These are phyloP conservation scores for Plectranthus barbatus DNA, from an alignment of 257 asterid genomes.

Conservation along the genomic window DNA sequence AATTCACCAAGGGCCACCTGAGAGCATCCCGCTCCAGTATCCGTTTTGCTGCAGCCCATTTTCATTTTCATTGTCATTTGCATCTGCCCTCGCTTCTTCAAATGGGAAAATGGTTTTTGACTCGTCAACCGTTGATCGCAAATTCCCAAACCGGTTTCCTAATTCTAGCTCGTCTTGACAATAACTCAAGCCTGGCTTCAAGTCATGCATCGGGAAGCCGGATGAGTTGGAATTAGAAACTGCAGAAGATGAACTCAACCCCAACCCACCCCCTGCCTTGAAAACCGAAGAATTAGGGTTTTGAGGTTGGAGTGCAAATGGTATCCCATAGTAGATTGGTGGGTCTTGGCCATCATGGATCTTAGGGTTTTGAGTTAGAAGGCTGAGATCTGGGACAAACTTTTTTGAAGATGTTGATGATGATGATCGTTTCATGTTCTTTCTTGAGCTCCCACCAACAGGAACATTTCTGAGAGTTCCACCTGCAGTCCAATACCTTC, in stretches of 20 bases:
- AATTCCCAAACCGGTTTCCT: no score
- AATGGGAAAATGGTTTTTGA: constrained; percentile 25
- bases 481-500: constrained; percentile 87
- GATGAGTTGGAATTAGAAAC: no score
- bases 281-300: constrained; percentile 17
- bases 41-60: constrained; percentile 37
- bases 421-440: constrained; percentile 39
- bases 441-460: constrained; percentile 81
- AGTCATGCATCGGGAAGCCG: no score
- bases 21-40: constrained; percentile 57
- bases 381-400: constrained; percentile 25
- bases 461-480: constrained; percentile 78
- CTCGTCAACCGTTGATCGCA: constrained; percentile 2
- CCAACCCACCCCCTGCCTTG: no score
- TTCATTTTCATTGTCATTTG: neutral
- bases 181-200: constrained; percentile 33
- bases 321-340: no score
- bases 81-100: constrained; percentile 37
- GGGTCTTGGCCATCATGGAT: constrained; percentile 34
- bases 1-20: constrained; percentile 31
- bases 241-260: no score
- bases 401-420: constrained; percentile 11
- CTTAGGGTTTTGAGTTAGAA: constrained; percentile 47
- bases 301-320: constrained; percentile 14
- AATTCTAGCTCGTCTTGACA: constrained; percentile 10